A percentile compares a stretch with the other conserved stretches of the same genome.
Evolutionary conservation across 164 flowering plant genomes (phyloP).

Genomic region (Piper betle): DNA sequence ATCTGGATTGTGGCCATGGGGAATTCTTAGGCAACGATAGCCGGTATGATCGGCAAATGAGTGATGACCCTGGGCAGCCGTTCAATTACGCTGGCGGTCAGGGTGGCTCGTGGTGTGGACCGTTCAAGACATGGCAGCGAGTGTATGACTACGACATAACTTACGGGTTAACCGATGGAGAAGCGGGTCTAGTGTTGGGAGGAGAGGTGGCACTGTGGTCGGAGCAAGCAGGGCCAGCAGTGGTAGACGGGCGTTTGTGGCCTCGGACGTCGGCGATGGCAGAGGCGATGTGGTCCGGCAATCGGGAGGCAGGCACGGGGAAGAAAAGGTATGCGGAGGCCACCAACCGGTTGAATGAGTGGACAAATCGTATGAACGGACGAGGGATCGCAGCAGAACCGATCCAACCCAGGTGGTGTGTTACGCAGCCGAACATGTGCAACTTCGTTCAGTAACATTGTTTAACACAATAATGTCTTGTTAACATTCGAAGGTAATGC

Average conservation of each 20-base stretch:
- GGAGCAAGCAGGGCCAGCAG: constrained; percentile 78
- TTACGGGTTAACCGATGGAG: constrained; percentile 42
- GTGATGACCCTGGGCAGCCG: constrained; percentile 11
- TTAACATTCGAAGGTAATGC: no score
- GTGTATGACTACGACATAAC: constrained; percentile 80
- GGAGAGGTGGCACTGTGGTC: constrained; percentile 97
- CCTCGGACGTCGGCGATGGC: constrained; percentile 83
- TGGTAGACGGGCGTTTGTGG: constrained; percentile 69
- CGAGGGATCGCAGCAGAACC: constrained; percentile 83
- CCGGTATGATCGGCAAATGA: constrained; percentile 27
- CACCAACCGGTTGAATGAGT: constrained; percentile 63
- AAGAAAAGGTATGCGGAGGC: constrained; percentile 81
- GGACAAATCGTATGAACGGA: constrained; percentile 69
- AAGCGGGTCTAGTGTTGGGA: constrained; percentile 63
- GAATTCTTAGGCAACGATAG: constrained; percentile 64
- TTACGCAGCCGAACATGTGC: constrained; percentile 73
- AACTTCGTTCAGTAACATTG: constrained; percentile 31
- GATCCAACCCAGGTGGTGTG: constrained; percentile 86
- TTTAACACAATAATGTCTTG: no score
- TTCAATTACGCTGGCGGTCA: constrained; percentile 19
- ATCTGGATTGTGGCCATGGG: constrained; percentile 92
- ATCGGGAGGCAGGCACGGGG: constrained; percentile 48
- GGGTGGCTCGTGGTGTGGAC: constrained; percentile 96
- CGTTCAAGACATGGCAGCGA: constrained; percentile 86
- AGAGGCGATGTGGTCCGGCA: constrained; percentile 83